Base-by-base conservation (phyloP, 768 basidiomycete genomes). In the Cystobasidium tubakii region DNA sequence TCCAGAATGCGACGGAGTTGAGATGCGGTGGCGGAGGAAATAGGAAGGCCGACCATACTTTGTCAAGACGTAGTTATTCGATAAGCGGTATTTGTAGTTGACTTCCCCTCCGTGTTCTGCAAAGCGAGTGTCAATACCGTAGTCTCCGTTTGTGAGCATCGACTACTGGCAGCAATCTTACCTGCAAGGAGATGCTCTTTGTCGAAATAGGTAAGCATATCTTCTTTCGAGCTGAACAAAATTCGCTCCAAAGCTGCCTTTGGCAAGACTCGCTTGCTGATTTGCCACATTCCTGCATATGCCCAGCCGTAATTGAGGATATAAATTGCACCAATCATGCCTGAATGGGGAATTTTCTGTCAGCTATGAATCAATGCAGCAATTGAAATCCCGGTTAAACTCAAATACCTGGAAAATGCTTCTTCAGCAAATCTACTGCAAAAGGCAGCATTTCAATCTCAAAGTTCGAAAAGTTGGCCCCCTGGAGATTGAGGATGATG, bases 361-460 rank as follows among this genome's bases (percentile, higher is more conserved):
- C 27, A 42, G 60, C 72, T 72, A 25, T 6, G 73, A 69, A 70
- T 31, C n/a, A n/a, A n/a, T n/a, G n/a, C n/a, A n/a, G n/a, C n/a
- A n/a, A n/a, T n/a, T n/a, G n/a, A n/a, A n/a, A n/a, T n/a, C n/a
- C n/a, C n/a, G n/a, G n/a, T n/a, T n/a, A n/a, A n/a, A n/a, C n/a
- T n/a, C 74, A 63, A 76, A 74, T 77, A 44, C 78, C 78, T 0
- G 78, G 78, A 29, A 79, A 79, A 33, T 78, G 75, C 19, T 53
- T 66, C 65, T 76, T 76, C 46, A 79, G 76, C 0, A 79, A 69
- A 29, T 77, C 77, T 62, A 79, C 73, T 63, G 77, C 76, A 76
- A 78, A 79, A 0, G 78, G 77, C 13, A 79, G 64, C 0, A 79
- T 69, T 67, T 79, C 78, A 43, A 79, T 46, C 65, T 79, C 78